These are phyloP conservation scores for Penicillium fimorum DNA, from an alignment of 495 filamentous ascomycete genomes.

Conservation along the genomic window DNA sequence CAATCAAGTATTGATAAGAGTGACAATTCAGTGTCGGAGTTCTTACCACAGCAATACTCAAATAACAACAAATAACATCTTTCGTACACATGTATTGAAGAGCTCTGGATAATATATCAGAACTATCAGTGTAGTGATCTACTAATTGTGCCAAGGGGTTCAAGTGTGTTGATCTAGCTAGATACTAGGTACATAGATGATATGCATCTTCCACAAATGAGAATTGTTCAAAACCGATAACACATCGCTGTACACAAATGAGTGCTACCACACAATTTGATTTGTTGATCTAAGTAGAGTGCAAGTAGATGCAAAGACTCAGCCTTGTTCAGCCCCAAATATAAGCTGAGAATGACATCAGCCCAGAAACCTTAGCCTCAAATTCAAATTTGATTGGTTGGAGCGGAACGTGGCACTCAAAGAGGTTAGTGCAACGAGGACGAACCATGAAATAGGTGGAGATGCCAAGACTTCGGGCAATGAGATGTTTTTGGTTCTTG, in stretches of 20 bases:
- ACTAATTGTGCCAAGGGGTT: neutral
- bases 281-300: neutral
- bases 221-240: neutral
- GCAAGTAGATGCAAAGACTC: neutral
- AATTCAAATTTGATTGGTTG: neutral
- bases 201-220: neutral
- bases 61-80: neutral
- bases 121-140: neutral
- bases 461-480: neutral
- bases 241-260: neutral
- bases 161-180: neutral
- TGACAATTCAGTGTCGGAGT: neutral
- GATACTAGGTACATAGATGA: neutral
- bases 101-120: neutral
- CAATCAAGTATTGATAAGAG: slow-evolving; percentile 4
- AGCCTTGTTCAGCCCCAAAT: neutral
- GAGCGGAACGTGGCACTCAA: slow-evolving; percentile 1
- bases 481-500: neutral
- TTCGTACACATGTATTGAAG: too few species aligned
- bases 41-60: neutral
- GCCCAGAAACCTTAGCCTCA: neutral
- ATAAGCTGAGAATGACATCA: slow-evolving; percentile 6
- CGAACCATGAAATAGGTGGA: neutral
- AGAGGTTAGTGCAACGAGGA: neutral
- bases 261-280: neutral